Evolutionary conservation across 2,329 filamentous ascomycete genomes (phyloP), one percentile per base, ranked within the genome.

Genomic region (Colletotrichum brevisporum): DNA sequence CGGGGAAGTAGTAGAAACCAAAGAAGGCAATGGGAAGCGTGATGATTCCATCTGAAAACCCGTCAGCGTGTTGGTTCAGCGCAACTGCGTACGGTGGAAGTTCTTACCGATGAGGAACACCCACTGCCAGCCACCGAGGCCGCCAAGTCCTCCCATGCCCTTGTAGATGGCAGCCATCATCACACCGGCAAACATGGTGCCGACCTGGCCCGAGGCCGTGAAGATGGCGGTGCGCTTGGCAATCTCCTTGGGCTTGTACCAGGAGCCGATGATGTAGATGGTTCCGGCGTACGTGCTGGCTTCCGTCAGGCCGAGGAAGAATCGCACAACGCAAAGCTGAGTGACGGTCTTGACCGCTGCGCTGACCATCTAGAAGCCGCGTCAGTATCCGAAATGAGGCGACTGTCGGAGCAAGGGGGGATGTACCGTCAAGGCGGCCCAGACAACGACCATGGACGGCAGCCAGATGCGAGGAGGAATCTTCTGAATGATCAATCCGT

Each of bases 181-280:
- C 71, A 86, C 86, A 0, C 88, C 88, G 1, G 84, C 83, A 63
- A 90, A 88, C 83, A 90, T 87, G 0, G 85, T 89, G 0, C 89
- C 89, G 0, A 86, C 86, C 1, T 90, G 81, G 0, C 88, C 89
- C 12, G 87, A 88, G 0, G 87, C 83, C 1, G 88, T 90, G 74
- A 91, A 92, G 56, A 92, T 86, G 54, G 87, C 89, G 4, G 84
- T 88, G 1, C 90, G 83, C 75, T 91, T 91, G 1, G 88, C 89
- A 0, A 92, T 83, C 69, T 91, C 89, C 13, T 82, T 80, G 16
- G 84, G 83, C 0, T 85, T 90, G 72, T 91, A 91, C 89, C 89
- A 91, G 0, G 86, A 79, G 6, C 83, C 82, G 3, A 84, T 77
- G 60, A 83, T 78, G 66, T 83, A 84, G 69, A 83, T 81, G 4